Evolutionary conservation across 768 basidiomycete species (phyloP), one percentile per base, ranked within the genome.

Genomic region (Mycena rosella): DNA sequence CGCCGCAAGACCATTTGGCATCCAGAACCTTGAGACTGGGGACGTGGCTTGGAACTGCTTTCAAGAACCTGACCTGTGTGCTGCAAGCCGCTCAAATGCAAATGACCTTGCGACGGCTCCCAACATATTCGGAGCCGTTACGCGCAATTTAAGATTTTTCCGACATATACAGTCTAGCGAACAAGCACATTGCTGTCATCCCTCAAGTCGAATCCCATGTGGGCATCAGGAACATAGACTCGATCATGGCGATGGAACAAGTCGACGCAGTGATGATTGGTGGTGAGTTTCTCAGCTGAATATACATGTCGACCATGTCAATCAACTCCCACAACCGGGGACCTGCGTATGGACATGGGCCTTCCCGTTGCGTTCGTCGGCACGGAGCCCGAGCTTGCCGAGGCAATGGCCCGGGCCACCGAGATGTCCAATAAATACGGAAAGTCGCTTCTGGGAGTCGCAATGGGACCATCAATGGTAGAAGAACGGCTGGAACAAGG

Each of bases 201-300:
- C 63, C 70, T n/a, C 70, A 68, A 47, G 45, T 71, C 15, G 70
- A 71, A 29, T 68, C 66, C 8, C 57, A 57, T 20, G 26, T 53
- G 0, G 70, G 70, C 9, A 68, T 71, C 58, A 10, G 27, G 49
- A 68, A 71, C 55, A 60, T 71, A 10, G 70, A 57, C 8, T 11
- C 38, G 18, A 65, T 71, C 18, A 65, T 68, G 62, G 32, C 45
- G 42, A 57, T 68, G 57, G 47, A 40, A 8, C 42, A 60, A 32
- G 60, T 68, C 13, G 63, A 68, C 51, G 70, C 67, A 22, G 44
- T 68, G 15, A 68, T 67, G 66, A 71, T 71, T 27, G 62, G 69
- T 3, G 45, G 69, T 70, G 20, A 22, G 69, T 59, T 18, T 5
- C 7, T n/a, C 40, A 6, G 20, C 15, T 7, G n/a, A 30, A 29